Percentiles rank a stretch among this genome's conserved stretches.
Evolutionary conservation across 2,329 filamentous ascomycete species (phyloP).

Genomic region (Verticillium zaregamsianum): DNA sequence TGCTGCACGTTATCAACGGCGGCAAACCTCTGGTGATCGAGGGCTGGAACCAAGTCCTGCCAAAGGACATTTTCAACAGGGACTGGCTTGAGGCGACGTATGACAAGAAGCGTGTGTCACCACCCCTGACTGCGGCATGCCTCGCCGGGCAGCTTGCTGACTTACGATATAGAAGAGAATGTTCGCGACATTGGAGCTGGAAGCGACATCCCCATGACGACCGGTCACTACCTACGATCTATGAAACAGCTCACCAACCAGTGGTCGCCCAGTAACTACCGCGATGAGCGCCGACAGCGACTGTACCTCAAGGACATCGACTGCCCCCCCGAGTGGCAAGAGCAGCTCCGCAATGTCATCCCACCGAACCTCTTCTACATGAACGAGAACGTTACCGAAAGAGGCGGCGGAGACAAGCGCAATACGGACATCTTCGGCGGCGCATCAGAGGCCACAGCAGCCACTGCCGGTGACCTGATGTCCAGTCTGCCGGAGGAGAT

Average conservation of each 20-base stretch:
- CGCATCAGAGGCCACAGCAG: conserved; percentile 52
- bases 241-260: conserved; percentile 82
- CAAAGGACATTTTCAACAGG: conserved; percentile 72
- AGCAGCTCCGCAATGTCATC: conserved; percentile 72
- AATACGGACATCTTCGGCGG: conserved; percentile 34
- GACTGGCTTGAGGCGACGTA: conserved; percentile 77
- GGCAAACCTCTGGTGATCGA: conserved; percentile 90
- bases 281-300: conserved; percentile 74
- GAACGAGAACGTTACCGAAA: conserved; percentile 67
- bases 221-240: conserved; percentile 84
- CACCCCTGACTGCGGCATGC: neutral
- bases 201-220: conserved; percentile 75
- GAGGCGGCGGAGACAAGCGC: conserved; percentile 22
- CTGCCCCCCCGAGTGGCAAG: conserved; percentile 81
- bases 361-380: conserved; percentile 84
- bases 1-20: conserved; percentile 75
- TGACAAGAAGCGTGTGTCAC: conserved; percentile 67
- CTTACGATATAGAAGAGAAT: conserved; percentile 60
- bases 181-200: conserved; percentile 76
- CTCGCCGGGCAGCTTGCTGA: neutral
- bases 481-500: conserved; percentile 81
- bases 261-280: conserved; percentile 71
- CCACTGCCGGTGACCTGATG: conserved; percentile 87
- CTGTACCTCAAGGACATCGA: conserved; percentile 98
- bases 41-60: conserved; percentile 74